Base-by-base conservation (phyloP, 2,329 filamentous ascomycete genomes). In the Cercospora sojina region DNA sequence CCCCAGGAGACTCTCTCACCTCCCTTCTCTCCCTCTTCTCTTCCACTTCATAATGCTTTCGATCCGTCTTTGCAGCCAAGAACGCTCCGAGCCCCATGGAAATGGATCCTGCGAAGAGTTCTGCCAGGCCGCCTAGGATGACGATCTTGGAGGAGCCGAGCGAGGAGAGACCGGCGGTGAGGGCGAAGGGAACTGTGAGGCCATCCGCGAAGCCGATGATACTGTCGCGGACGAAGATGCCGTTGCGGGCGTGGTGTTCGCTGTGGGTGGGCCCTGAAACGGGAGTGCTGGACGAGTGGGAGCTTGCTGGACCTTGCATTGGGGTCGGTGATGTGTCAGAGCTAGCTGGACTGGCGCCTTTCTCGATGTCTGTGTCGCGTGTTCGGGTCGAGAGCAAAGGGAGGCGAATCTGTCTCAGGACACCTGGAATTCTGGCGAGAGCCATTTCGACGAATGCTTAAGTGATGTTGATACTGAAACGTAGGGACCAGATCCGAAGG, bases 141-240 rank as follows among this genome's bases (percentile, higher is more conserved):
- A 80, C 79, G 23, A 81, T 64, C 25, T 73, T 73, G 6, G 74
- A 68, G 3, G 66, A 69, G 1, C 75, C 75, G 5, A 78, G 68
- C 72, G 84, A 84, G 2, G 87, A 88, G 1, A 93, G 82, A 13
- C 91, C 91, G 0, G 91, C 91, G 0, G 90, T 92, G 41, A 93
- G 82, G 16, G 91, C 91, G 72, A 93, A 93, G 0, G 91, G 91
- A 0, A 93, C 91, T 0, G 91, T 93, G 71, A 93, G 83, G 16
- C 91, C 91, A 74, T 93, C 91, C 0, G 90, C 89, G 72, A 93
- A 88, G 62, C 91, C 91, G 71, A 93, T 89, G 67, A 91, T 92
- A 69, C 88, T 83, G 77, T 91, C 88, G 55, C 85, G 83, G 16
- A 89, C 78, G 61, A 87, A 74, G 64, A 81, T 79, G 67, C 77